These are phyloP conservation scores for Podila clonocystis DNA, from an alignment of 192 early-diverging fungal genomes.

Conservation along the genomic window DNA sequence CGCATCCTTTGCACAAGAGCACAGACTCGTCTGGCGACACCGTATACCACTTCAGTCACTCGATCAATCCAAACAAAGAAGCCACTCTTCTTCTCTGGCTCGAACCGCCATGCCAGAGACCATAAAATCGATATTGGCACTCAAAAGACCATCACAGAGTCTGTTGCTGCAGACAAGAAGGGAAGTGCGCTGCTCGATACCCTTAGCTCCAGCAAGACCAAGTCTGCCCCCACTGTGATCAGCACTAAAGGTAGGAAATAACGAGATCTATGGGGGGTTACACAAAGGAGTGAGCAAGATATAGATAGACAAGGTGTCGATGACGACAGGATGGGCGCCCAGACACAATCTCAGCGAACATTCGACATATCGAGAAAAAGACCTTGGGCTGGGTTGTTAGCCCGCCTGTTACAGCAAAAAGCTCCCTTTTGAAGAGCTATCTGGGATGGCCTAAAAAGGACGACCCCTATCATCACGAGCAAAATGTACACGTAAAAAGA, in stretches of 20 bases:
- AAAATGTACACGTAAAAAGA: not conserved
- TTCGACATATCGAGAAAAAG: too few relatives aligned
- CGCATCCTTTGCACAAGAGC: not conserved
- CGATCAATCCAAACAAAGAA: constrained; percentile 17
- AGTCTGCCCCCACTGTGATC: constrained; percentile 12
- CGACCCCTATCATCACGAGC: not conserved
- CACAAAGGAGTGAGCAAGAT: too few relatives aligned
- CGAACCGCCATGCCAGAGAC: not conserved
- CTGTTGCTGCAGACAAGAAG: constrained; percentile 1
- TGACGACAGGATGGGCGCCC: too few relatives aligned
- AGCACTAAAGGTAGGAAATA: constrained; percentile 9
- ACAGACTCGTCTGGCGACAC: not conserved
- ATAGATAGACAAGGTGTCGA: too few relatives aligned
- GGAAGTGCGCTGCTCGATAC: constrained; percentile 14
- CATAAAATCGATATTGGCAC: not conserved
- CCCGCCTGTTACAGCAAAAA: too few relatives aligned
- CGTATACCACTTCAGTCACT: not conserved
- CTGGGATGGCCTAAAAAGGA: not conserved
- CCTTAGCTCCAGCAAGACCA: constrained; percentile 3
- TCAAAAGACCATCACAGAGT: not conserved
- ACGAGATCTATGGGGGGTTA: too few relatives aligned
- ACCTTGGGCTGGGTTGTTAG: too few relatives aligned
- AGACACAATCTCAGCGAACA: too few relatives aligned
- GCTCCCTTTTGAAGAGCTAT: not conserved
- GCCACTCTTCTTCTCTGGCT: constrained; percentile 15